Evolutionary conservation across 2,329 filamentous ascomycete species (phyloP).

Genomic region (Tolypocladium guangdongense): DNA sequence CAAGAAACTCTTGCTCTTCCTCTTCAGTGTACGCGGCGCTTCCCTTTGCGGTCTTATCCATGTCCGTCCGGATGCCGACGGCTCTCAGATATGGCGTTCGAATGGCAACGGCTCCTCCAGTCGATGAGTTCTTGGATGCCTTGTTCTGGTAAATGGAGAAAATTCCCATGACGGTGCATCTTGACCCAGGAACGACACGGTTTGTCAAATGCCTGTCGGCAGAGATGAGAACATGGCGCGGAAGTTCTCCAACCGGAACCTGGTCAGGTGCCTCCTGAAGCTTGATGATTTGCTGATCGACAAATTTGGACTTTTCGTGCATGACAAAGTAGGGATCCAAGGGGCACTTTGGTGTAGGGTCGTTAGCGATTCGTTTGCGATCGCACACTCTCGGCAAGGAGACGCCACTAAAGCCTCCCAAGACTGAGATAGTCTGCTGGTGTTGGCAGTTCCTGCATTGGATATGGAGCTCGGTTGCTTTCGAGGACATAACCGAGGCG

Average conservation of each 20-base stretch:
- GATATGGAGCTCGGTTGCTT: constrained; percentile 77
- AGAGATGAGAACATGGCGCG: constrained; percentile 86
- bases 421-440: constrained; percentile 57
- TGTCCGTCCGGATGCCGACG: constrained; percentile 81
- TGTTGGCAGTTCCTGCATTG: constrained; percentile 82
- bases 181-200: constrained; percentile 84
- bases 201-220: constrained; percentile 96
- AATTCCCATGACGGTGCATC: constrained; percentile 92
- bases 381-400: constrained; percentile 72
- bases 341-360: constrained; percentile 66
- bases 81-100: constrained; percentile 89
- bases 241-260: constrained; percentile 91
- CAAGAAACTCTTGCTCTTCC: constrained; percentile 90
- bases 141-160: constrained; percentile 98
- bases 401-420: constrained; percentile 80
- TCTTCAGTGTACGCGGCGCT: constrained; percentile 80
- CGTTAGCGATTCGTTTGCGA: constrained; percentile 51
- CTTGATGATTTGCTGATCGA: constrained; percentile 97
- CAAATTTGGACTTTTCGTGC: constrained; percentile 88
- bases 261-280: constrained; percentile 96
- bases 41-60: constrained; percentile 82
- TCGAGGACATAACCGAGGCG: constrained; percentile 91
- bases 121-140: constrained; percentile 63
- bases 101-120: constrained; percentile 79
- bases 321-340: constrained; percentile 93